Conservation (phyloP, 306 rosid species). For the Malus sylvestris region DNA sequence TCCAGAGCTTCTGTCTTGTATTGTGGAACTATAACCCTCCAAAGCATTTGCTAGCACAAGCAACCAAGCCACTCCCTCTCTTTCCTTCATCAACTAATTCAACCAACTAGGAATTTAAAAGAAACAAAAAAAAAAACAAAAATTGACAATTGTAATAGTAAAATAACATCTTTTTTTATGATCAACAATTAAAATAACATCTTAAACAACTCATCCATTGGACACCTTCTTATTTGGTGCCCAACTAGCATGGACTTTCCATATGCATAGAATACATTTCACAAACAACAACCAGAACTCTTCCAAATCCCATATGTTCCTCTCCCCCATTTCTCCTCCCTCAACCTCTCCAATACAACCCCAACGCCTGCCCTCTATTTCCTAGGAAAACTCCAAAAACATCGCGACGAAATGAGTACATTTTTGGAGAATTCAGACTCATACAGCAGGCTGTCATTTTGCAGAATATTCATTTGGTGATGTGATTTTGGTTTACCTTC, state of each 20-base stretch:
- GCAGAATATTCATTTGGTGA: conserved; percentile 19
- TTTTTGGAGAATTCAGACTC: conserved; percentile 30
- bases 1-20: conserved; percentile 35
- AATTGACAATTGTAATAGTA: not conserved
- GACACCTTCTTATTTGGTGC: conserved; percentile 15
- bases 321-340: conserved; percentile 4
- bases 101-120: conserved; percentile 16
- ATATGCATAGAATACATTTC: conserved; percentile 5
- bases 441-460: conserved; percentile 1
- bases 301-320: conserved; percentile 8
- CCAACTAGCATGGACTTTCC: conserved; percentile 19
- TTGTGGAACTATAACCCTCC: conserved; percentile 24
- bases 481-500: conserved; percentile 33
- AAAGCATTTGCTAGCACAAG: conserved; percentile 32
- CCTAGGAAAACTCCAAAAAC: conserved; percentile 30
- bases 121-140: conserved; percentile 9
- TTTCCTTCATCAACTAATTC: conserved; percentile 16
- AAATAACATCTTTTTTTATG: not conserved
- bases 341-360: conserved; percentile 20
- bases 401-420: conserved; percentile 11
- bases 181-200: conserved; percentile 5
- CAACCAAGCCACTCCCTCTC: conserved; percentile 14
- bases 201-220: conserved; percentile 17
- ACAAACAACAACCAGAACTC: conserved; percentile 4
- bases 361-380: conserved; percentile 20